Percentiles rank a stretch among this genome's conserved stretches.
Conservation (phyloP, 495 filamentous ascomycete species). For the Penicillium egyptiacum region DNA sequence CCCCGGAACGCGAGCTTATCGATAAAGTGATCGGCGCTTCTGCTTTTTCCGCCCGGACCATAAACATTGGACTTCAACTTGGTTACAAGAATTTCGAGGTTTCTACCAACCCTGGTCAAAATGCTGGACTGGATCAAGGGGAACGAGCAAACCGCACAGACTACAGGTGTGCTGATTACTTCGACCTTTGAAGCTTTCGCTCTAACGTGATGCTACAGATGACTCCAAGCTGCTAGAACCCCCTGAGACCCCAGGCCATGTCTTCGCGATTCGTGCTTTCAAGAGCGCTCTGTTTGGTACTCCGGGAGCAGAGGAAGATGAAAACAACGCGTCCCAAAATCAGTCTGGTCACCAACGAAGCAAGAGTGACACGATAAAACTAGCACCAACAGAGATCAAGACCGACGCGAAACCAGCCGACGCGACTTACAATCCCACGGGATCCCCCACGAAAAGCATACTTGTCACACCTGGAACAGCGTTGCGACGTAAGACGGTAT, state of each 20-base stretch:
- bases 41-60: slow-evolving; percentile 20
- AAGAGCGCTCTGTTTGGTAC: slow-evolving; percentile 91
- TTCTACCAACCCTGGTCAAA: slow-evolving; percentile 16
- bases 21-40: slow-evolving; percentile 21
- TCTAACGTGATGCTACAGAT: slow-evolving; percentile 25
- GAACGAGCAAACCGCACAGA: slow-evolving; percentile 41
- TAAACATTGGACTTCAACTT: slow-evolving; percentile 21
- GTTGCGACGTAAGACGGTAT: slow-evolving; percentile 82
- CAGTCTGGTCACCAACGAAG: slow-evolving; percentile 23
- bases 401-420: slow-evolving; percentile 32
- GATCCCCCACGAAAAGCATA: slow-evolving; percentile 76
- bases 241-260: slow-evolving; percentile 89
- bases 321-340: slow-evolving; percentile 20
- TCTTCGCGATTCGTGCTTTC: slow-evolving; percentile 91
- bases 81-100: background rate
- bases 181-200: slow-evolving; percentile 14
- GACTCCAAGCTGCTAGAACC: slow-evolving; percentile 53
- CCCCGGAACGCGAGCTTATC: slow-evolving; percentile 6
- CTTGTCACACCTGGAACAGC: slow-evolving; percentile 86
- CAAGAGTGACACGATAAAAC: slow-evolving; percentile 25
- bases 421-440: slow-evolving; percentile 34
- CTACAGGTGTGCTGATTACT: slow-evolving; percentile 23
- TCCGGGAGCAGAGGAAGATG: slow-evolving; percentile 54
- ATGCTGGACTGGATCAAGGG: slow-evolving; percentile 59
- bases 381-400: slow-evolving; percentile 23